These are phyloP conservation scores for Candida railenensis DNA, from an alignment of 805 yeast species.

Conservation along the genomic window DNA sequence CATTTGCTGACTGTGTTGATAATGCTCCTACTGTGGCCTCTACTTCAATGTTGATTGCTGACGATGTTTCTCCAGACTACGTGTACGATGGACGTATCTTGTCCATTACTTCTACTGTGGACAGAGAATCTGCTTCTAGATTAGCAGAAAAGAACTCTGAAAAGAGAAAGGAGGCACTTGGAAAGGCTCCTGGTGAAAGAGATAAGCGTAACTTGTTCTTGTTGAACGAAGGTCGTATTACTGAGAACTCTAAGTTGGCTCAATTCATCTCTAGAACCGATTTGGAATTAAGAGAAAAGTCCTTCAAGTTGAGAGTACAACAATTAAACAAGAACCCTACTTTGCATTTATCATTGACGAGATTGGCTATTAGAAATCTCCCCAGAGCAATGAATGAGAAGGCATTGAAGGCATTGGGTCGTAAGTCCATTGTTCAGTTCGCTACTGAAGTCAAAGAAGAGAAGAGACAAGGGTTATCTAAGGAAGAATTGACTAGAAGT, in stretches of 20 bases:
- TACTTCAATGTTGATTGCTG: conserved; percentile 76
- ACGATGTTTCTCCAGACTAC: conserved; percentile 85
- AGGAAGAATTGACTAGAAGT: conserved; percentile 86
- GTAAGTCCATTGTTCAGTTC: conserved; percentile 92
- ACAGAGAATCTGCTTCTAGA: conserved; percentile 74
- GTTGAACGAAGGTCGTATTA: conserved; percentile 91
- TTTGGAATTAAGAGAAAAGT: conserved; percentile 83
- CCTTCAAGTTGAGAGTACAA: conserved; percentile 80
- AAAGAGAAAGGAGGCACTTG: conserved; percentile 72
- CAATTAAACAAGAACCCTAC: conserved; percentile 90
- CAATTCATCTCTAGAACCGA: conserved; percentile 66
- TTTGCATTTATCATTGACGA: conserved; percentile 87
- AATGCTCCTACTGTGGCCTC: conserved; percentile 72
- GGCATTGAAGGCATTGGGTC: conserved; percentile 85
- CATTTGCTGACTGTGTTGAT: conserved; percentile 65
- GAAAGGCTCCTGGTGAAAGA: conserved; percentile 74
- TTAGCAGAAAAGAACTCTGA: conserved; percentile 72
- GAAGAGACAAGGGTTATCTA: conserved; percentile 77
- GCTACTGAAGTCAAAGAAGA: conserved; percentile 82
- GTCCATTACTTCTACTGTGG: conserved; percentile 81
- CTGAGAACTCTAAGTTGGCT: conserved; percentile 77
- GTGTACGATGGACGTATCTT: conserved; percentile 92
- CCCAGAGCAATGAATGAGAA: conserved; percentile 91
- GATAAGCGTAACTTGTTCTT: conserved; percentile 85
- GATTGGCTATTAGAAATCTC: conserved; percentile 90